Conservation (phyloP, 805 yeast genomes). For the Saccharomyces kudriavzevii region DNA sequence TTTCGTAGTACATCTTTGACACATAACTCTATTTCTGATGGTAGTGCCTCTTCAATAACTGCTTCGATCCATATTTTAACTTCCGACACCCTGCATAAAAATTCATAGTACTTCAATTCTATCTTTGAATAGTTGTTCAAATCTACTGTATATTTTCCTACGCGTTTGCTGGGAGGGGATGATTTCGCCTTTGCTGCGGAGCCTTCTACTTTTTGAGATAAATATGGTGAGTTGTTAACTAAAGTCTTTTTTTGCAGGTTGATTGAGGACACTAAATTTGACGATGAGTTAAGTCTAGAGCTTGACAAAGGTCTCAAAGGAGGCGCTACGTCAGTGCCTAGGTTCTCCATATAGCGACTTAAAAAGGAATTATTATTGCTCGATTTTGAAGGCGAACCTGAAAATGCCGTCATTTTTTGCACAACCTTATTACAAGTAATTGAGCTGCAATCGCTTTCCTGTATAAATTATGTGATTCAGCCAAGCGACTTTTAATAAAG, state of each 20-base stretch:
- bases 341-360: conserved; percentile 23
- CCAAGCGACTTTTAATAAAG: background rate
- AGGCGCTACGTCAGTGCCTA: conserved; percentile 8
- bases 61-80: conserved; percentile 75
- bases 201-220: background rate
- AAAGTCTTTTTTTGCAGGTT: background rate
- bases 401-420: conserved; percentile 10
- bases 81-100: conserved; percentile 70
- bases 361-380: conserved; percentile 15
- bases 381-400: conserved; percentile 17
- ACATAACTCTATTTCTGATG: conserved; percentile 46
- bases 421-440: background rate
- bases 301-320: conserved; percentile 20
- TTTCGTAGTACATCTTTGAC: conserved; percentile 59
- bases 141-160: background rate
- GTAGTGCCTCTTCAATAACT: conserved; percentile 49
- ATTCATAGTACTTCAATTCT: conserved; percentile 55
- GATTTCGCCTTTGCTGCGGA: background rate
- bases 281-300: conserved; percentile 17
- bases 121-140: conserved; percentile 7
- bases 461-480: background rate
- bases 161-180: conserved; percentile 1
- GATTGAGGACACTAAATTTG: background rate
- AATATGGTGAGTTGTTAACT: background rate
- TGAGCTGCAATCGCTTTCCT: background rate